phyloP scores from a whole-genome alignment of 2,329 filamentous ascomycete genomes.

The Dryadomyces quercivorus region DNA sequence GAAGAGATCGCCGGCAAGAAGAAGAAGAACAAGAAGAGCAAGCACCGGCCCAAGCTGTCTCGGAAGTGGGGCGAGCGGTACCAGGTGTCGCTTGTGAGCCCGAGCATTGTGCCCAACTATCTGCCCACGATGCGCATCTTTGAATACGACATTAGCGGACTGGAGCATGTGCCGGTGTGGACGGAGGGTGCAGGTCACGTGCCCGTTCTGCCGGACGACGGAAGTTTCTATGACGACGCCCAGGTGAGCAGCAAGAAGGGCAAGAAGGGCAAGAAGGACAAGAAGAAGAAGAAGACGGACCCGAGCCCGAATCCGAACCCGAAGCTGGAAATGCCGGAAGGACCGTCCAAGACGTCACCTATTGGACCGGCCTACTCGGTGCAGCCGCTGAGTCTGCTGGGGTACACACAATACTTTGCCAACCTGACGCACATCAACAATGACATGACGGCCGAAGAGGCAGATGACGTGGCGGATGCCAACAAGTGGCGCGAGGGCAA shows the following conservation, averaged over 20 bases:
- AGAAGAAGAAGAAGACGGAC: conserved; percentile 26
- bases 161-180: conserved; percentile 47
- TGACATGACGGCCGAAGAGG: conserved; percentile 32
- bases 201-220: conserved; percentile 12
- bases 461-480: conserved; percentile 11
- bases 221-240: conserved; percentile 15
- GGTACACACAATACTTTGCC: conserved; percentile 85
- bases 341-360: conserved; percentile 57
- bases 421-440: conserved; percentile 90
- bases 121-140: conserved; percentile 83
- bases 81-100: conserved; percentile 65
- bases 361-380: conserved; percentile 86
- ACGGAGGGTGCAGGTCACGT: conserved; percentile 18
- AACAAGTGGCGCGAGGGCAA: conserved; percentile 52
- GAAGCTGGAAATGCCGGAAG: conserved; percentile 52
- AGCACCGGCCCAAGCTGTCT: conserved; percentile 23
- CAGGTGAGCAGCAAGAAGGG: conserved; percentile 10
- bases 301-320: conserved; percentile 31
- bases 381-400: conserved; percentile 65
- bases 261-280: conserved; percentile 3
- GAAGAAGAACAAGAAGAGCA: conserved; percentile 4
- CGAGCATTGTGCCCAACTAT: conserved; percentile 86
- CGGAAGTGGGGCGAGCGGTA: conserved; percentile 69
- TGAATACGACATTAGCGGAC: conserved; percentile 80
- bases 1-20: conserved; percentile 13